These are phyloP conservation scores for Eucalyptus erythrocorys DNA, from an alignment of 345 rosid genomes.

Conservation along the genomic window DNA sequence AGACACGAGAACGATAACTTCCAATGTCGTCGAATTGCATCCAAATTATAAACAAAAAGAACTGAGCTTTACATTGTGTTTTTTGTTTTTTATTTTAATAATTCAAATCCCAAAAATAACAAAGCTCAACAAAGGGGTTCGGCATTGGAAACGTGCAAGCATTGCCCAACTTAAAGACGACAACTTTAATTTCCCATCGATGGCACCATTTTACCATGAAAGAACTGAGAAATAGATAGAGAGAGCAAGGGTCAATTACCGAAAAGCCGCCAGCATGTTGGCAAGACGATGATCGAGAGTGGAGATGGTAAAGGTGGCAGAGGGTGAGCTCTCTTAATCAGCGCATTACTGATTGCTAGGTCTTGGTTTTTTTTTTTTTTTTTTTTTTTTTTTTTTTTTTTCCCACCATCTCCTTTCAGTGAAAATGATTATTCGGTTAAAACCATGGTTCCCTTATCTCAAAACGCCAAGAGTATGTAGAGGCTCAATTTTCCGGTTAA, in stretches of 20 bases:
- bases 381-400: accelerated
- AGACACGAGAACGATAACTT: neutral
- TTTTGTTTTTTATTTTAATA: too few species aligned
- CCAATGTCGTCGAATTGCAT: neutral
- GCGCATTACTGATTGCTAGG: neutral
- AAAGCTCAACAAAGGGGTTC: neutral
- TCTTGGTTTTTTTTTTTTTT: too few species aligned
- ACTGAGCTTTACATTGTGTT: neutral
- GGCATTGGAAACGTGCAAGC: neutral
- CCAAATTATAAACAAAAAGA: neutral
- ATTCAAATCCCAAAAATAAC: neutral
- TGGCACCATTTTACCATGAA: neutral
- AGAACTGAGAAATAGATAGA: neutral
- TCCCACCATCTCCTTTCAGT: too few species aligned
- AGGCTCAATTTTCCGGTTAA: too few species aligned
- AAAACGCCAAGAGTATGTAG: slow-evolving; percentile 27
- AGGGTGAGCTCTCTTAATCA: neutral
- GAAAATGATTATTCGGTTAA: too few species aligned
- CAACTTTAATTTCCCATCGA: neutral
- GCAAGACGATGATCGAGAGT: neutral
- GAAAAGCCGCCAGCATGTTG: neutral
- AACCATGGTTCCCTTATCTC: neutral
- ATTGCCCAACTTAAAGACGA: neutral
- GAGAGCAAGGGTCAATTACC: neutral
- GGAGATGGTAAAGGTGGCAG: neutral